These are phyloP conservation scores for Dalbergia oliveri DNA, from an alignment of 306 rosid genomes.

Conservation along the genomic window DNA sequence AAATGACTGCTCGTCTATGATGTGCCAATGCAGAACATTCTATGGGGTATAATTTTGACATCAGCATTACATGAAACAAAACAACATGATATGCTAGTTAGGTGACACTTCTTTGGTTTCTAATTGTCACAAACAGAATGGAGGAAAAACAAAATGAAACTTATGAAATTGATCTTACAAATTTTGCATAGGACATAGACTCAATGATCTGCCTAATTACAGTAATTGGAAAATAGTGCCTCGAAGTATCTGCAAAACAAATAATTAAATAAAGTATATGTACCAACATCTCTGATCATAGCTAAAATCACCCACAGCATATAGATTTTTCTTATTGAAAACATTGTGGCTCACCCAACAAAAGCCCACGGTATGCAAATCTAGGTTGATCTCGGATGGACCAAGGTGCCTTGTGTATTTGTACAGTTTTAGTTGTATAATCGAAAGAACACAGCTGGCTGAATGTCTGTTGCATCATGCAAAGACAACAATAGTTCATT, in stretches of 20 bases:
- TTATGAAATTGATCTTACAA: slow-evolving; percentile 63
- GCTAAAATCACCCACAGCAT: slow-evolving; percentile 27
- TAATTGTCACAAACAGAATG: slow-evolving; percentile 14
- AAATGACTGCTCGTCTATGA: slow-evolving; percentile 89
- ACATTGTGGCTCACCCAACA: slow-evolving; percentile 70
- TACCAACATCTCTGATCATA: slow-evolving; percentile 47
- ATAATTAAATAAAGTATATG: slow-evolving; percentile 20
- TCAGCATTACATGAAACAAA: slow-evolving; percentile 57
- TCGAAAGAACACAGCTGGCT: slow-evolving; percentile 90
- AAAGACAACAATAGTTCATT: slow-evolving; percentile 38
- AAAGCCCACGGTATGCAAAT: slow-evolving; percentile 90
- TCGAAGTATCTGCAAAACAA: slow-evolving; percentile 86
- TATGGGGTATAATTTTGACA: slow-evolving; percentile 55
- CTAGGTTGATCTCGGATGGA: slow-evolving; percentile 85
- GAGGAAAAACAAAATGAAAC: slow-evolving; percentile 28
- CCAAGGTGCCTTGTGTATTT: slow-evolving; percentile 88
- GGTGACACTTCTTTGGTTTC: slow-evolving; percentile 27
- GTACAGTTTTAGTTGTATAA: slow-evolving; percentile 76
- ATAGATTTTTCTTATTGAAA: slow-evolving; percentile 9
- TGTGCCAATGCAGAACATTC: slow-evolving; percentile 99
- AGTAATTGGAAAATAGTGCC: slow-evolving; percentile 85
- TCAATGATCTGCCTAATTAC: slow-evolving; percentile 89
- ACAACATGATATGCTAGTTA: slow-evolving; percentile 20
- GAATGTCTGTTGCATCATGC: slow-evolving; percentile 78
- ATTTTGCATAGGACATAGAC: slow-evolving; percentile 94